These are phyloP conservation scores for Pittosporum tobira DNA, from an alignment of 129 eudicot species.

Conservation along the genomic window DNA sequence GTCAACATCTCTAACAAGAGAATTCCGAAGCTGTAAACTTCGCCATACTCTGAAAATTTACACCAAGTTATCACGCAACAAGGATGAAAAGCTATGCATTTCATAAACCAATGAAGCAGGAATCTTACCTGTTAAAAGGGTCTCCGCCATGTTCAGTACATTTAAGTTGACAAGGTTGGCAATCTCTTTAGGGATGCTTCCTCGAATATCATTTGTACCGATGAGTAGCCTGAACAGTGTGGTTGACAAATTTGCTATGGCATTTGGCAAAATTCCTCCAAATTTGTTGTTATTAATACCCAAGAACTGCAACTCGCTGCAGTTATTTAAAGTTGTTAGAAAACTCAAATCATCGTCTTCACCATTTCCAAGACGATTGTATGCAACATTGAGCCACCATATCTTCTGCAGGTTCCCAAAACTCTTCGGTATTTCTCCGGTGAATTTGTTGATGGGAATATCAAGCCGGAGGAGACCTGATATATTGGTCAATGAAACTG, in stretches of 20 bases:
- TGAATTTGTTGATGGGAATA: slow-evolving; percentile 11
- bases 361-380: slow-evolving; percentile 14
- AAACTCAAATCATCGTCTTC: slow-evolving; percentile 11
- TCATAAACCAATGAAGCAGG: slow-evolving; percentile 10
- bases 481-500: slow-evolving; percentile 19
- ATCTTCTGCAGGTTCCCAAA: slow-evolving; percentile 7
- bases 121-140: slow-evolving; percentile 13
- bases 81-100: neutral
- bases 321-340: slow-evolving; percentile 14
- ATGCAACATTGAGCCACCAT: neutral
- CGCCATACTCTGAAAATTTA: slow-evolving; percentile 19
- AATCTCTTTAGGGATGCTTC: slow-evolving; percentile 22
- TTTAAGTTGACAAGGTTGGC: slow-evolving; percentile 12
- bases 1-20: slow-evolving; percentile 18
- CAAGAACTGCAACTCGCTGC: slow-evolving; percentile 13
- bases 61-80: neutral
- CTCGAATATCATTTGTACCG: slow-evolving; percentile 4
- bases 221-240: neutral
- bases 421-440: slow-evolving; percentile 14
- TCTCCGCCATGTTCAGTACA: slow-evolving; percentile 1
- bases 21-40: slow-evolving; percentile 20
- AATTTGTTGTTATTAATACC: slow-evolving; percentile 3
- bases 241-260: slow-evolving; percentile 18
- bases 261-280: slow-evolving; percentile 13
- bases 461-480: slow-evolving; percentile 15